Evolutionary conservation across 768 basidiomycete species (phyloP), one percentile per base, ranked within the genome.

Genomic region (Astraeus odoratus): DNA sequence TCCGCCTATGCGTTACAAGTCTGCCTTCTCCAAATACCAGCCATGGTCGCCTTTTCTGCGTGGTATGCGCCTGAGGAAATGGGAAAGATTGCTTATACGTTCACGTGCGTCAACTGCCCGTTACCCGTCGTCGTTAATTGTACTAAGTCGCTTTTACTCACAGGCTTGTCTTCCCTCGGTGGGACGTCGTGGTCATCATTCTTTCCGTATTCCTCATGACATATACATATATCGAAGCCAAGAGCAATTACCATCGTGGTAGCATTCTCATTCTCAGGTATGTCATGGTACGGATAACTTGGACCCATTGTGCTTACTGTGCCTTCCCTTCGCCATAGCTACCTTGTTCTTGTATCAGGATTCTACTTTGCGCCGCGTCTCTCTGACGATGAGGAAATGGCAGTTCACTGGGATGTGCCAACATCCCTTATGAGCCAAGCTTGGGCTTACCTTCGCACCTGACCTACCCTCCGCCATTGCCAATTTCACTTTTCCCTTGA

Each of bases 1-100:
- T 98, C 96, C 1, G 96, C 96, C 4, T 99, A 99, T 65, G 96
- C 96, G 4, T 75, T 99, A 3, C 96, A 99, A 66, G 96, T 99
- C 13, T 99, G 96, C 64, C 73, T 99, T 43, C 74, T 99, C 12
- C 96, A 99, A 65, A 92, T 98, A 25, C 96, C 96, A 2, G 91
- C 93, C 2, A 98, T 99, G 95, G 92, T 99, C 12, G 95, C 92
- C 0, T 98, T 99, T 66, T 93, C 91, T 16, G 95, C 94, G 5
- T 92, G 89, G 79, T 96, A 94, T 58, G 82, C 84, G 43, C 89
- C 91, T 0, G 77, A 79, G 27, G 78, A 80, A 57, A 84, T 95
- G 78, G 92, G 92, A 7, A 78, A 87, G 63, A 79, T 81, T 33
- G 83, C 92, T 7, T 81, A 86, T 52, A 90, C 91, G 6, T 99